A percentile compares a stretch with the other conserved stretches of the same genome.
Evolutionary conservation across 1,284 basidiomycete species (phyloP).

Genomic region (Ustilago curta): DNA sequence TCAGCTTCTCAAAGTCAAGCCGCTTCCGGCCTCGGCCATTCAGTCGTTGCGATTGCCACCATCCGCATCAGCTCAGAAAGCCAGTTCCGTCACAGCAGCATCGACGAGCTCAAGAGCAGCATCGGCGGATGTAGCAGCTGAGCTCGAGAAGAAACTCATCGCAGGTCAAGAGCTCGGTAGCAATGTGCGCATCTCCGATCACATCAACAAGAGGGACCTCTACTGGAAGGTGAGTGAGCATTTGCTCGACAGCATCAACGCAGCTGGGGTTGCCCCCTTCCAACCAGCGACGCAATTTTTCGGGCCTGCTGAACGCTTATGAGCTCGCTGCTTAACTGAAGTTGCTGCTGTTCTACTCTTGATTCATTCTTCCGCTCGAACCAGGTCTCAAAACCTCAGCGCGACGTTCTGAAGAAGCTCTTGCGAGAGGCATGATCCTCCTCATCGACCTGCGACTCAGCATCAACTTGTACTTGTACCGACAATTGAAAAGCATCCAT

Average conservation of each 20-base stretch:
- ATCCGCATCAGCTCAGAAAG: conserved; percentile 10
- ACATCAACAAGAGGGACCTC: conserved; percentile 47
- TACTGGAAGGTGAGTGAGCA: conserved; percentile 54
- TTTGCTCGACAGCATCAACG: not conserved
- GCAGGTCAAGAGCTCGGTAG: conserved; percentile 25
- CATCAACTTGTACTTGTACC: conserved; percentile 41
- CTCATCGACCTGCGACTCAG: not conserved
- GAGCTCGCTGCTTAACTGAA: not conserved
- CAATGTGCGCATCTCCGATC: conserved; percentile 48
- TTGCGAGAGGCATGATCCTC: conserved; percentile 34
- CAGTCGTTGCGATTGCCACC: conserved; percentile 30
- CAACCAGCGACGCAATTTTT: not conserved
- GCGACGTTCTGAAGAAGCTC: conserved; percentile 47
- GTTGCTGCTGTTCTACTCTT: not conserved
- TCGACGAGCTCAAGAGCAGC: conserved; percentile 5
- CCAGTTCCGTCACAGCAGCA: conserved; percentile 9
- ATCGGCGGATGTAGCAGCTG: conserved; percentile 24
- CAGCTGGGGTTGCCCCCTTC: not conserved
- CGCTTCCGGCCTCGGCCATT: conserved; percentile 35
- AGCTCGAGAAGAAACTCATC: conserved; percentile 34
- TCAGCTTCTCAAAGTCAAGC: conserved; percentile 41
- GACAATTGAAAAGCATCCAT: conserved; percentile 9
- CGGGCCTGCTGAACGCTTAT: not conserved
- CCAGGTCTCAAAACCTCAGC: conserved; percentile 49
- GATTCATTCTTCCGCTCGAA: not conserved